Percentiles rank a stretch among this genome's conserved stretches.
phyloP scores from a whole-genome alignment of 2,329 filamentous ascomycete species.

The Calonectria ilicicola region DNA sequence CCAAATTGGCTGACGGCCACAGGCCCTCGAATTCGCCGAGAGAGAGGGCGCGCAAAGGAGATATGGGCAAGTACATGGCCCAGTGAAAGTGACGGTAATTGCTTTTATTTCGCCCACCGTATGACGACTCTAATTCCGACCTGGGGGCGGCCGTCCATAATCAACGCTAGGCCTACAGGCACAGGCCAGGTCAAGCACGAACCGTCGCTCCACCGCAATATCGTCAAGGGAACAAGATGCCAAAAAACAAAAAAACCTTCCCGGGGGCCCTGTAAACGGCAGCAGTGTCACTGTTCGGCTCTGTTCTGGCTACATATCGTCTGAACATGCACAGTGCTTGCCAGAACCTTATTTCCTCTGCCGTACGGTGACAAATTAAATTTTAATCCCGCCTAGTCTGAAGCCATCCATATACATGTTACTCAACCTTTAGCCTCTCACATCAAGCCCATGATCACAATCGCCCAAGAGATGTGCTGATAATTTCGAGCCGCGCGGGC shows the following conservation, averaged over 20 bases:
- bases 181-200: background rate
- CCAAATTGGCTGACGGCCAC: background rate
- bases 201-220: constrained; percentile 24
- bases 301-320: background rate
- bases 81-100: background rate
- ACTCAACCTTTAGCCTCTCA: background rate
- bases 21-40: background rate
- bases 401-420: too few species aligned
- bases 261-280: constrained; percentile 8
- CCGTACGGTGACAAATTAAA: constrained; percentile 5
- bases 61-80: background rate
- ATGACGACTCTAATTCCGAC: background rate
- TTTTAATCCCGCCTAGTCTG: background rate
- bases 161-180: background rate
- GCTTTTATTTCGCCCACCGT: background rate
- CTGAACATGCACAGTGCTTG: background rate
- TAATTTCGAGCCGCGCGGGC: background rate
- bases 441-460: background rate
- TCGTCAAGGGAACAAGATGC: background rate
- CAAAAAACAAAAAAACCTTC: background rate
- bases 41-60: background rate
- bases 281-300: background rate
- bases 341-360: constrained; percentile 1
- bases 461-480: background rate
- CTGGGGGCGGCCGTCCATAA: background rate